phyloP scores from a whole-genome alignment of 2,329 filamentous ascomycete genomes.

The Diaporthe velutina region DNA sequence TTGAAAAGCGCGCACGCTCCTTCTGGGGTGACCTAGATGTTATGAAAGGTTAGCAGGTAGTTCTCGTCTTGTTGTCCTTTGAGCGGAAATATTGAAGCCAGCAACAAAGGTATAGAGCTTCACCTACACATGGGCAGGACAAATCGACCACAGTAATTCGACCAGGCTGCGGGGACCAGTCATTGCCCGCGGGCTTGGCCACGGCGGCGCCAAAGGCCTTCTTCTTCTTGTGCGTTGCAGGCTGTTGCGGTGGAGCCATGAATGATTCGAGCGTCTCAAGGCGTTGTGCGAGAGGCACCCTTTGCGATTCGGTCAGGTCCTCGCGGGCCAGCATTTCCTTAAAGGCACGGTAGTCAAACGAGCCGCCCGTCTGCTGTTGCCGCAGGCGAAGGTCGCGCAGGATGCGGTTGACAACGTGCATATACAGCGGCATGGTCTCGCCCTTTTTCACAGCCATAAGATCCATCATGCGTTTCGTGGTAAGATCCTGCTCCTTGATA shows the following conservation, averaged over 20 bases:
- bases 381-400: conserved; percentile 66
- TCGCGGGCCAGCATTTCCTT: conserved; percentile 51
- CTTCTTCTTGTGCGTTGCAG: not conserved
- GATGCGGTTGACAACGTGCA: conserved; percentile 67
- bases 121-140: conserved; percentile 78
- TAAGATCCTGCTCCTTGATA: conserved; percentile 52
- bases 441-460: conserved; percentile 67
- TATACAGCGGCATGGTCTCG: conserved; percentile 65
- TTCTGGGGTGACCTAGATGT: conserved; percentile 73
- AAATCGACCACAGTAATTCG: conserved; percentile 67
- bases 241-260: conserved; percentile 54
- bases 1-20: conserved; percentile 80
- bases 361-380: conserved; percentile 51
- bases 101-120: too few species aligned
- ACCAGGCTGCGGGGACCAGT: conserved; percentile 42
- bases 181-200: conserved; percentile 37
- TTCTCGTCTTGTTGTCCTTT: too few species aligned
- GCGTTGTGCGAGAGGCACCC: conserved; percentile 68
- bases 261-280: conserved; percentile 75
- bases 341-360: conserved; percentile 67
- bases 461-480: conserved; percentile 69
- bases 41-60: too few species aligned
- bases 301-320: conserved; percentile 62
- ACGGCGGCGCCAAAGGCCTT: conserved; percentile 49
- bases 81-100: too few species aligned